These are phyloP conservation scores for Plasmopara viticola DNA, from an alignment of 352 stramenopile species.

Conservation along the genomic window DNA sequence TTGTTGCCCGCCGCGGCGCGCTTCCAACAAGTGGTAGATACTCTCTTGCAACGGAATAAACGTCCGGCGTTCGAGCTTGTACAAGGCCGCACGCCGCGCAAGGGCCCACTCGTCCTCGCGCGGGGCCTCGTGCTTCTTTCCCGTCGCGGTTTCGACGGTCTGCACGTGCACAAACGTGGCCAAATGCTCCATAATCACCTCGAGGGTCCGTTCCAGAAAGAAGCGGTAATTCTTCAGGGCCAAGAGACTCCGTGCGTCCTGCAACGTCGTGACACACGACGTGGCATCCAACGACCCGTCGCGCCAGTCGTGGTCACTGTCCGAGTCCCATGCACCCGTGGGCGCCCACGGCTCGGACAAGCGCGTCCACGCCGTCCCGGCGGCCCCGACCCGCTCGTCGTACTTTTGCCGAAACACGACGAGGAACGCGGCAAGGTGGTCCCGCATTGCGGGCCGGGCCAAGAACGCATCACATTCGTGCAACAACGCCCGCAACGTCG, in stretches of 20 bases:
- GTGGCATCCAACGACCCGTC: slow-evolving; percentile 19
- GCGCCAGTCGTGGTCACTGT: slow-evolving; percentile 25
- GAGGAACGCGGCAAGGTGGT: slow-evolving; percentile 39
- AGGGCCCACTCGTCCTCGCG: slow-evolving; percentile 52
- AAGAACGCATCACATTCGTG: slow-evolving; percentile 43
- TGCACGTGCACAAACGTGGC: slow-evolving; percentile 2
- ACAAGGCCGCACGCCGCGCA: slow-evolving; percentile 39
- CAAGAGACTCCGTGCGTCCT: slow-evolving; percentile 46
- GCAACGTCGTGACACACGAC: slow-evolving; percentile 30
- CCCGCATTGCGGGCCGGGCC: slow-evolving; percentile 30
- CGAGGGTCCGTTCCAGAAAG: slow-evolving; percentile 59
- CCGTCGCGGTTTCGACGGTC: slow-evolving; percentile 13
- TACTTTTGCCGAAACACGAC: slow-evolving; percentile 55
- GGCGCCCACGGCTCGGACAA: slow-evolving; percentile 25
- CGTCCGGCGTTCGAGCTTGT: slow-evolving; percentile 54
- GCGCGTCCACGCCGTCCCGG: slow-evolving; percentile 20
- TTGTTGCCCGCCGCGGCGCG: slow-evolving; percentile 28
- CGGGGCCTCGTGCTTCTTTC: slow-evolving; percentile 14
- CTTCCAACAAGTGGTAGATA: slow-evolving; percentile 55
- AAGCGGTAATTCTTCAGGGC: slow-evolving; percentile 71
- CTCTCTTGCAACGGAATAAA: slow-evolving; percentile 65
- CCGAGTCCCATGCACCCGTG: slow-evolving; percentile 12
- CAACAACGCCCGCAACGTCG: slow-evolving; percentile 29
- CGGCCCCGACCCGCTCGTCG: slow-evolving; percentile 12
- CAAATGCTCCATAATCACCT: slow-evolving; percentile 45